Evolutionary conservation across 495 filamentous ascomycete genomes (phyloP).

Genomic region (Penicillium paradoxum): DNA sequence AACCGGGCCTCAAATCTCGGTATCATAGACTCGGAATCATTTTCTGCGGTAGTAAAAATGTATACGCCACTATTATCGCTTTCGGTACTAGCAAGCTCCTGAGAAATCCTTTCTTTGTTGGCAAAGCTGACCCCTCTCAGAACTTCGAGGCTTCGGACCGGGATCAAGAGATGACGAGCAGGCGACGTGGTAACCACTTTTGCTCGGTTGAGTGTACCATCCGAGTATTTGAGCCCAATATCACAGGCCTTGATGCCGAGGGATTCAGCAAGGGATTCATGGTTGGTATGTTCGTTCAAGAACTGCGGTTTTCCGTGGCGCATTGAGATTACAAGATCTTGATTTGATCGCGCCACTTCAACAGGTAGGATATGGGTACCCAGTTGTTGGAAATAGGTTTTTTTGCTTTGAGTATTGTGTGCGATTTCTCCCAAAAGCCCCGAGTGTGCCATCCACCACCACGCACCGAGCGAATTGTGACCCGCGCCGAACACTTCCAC

Average conservation of each 20-base stretch:
- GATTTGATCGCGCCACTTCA: neutral
- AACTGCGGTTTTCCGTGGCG: slow-evolving; percentile 4
- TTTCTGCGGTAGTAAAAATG: neutral
- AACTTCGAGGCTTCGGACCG: slow-evolving; percentile 4
- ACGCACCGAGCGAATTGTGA: slow-evolving; percentile 16
- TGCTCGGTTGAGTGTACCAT: neutral
- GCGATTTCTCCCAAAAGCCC: neutral
- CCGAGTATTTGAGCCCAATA: neutral
- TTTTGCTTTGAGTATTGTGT: neutral
- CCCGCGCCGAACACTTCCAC: slow-evolving; percentile 16
- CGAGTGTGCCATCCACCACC: slow-evolving; percentile 15
- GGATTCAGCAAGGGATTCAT: neutral
- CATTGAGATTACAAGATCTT: slow-evolving; percentile 6
- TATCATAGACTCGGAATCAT: neutral
- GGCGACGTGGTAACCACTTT: slow-evolving; percentile 15
- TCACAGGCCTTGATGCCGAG: slow-evolving; percentile 1
- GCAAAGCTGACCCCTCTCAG: slow-evolving; percentile 2
- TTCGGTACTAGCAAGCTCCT: slow-evolving; percentile 4
- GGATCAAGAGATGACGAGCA: slow-evolving; percentile 14
- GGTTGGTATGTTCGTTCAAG: slow-evolving; percentile 8
- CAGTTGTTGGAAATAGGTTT: slow-evolving; percentile 7
- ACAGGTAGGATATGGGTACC: slow-evolving; percentile 8
- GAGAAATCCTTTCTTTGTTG: neutral
- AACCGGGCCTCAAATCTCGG: slow-evolving; percentile 8
- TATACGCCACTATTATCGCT: slow-evolving; percentile 13